phyloP scores from a whole-genome alignment of 768 basidiomycete genomes.

The Cubamyces lactineus region DNA sequence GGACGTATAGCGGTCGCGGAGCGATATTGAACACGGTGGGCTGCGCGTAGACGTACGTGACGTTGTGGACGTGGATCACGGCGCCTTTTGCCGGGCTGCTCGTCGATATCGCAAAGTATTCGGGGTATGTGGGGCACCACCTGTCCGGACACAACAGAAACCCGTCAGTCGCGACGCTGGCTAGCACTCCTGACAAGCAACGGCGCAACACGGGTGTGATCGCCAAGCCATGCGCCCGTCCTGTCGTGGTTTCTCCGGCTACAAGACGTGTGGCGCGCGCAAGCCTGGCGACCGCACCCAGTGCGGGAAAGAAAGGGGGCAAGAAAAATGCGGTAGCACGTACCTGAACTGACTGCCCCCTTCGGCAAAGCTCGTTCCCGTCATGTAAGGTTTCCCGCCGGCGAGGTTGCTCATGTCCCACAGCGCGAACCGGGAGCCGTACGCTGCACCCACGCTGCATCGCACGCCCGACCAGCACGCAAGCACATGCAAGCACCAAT shows the following conservation, averaged over 20 bases:
- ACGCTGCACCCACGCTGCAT: slow-evolving; percentile 72
- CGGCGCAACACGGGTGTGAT: not conserved
- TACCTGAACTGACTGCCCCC: slow-evolving; percentile 73
- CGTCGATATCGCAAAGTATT: slow-evolving; percentile 78
- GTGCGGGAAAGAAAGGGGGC: not conserved
- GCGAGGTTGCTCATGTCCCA: slow-evolving; percentile 77
- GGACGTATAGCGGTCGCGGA: slow-evolving; percentile 64
- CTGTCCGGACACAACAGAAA: slow-evolving; percentile 39
- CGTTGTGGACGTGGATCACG: slow-evolving; percentile 69
- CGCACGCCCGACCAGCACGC: slow-evolving; percentile 1
- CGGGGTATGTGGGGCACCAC: slow-evolving; percentile 77
- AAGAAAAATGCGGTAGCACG: slow-evolving; percentile 21
- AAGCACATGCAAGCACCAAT: slow-evolving; percentile 3
- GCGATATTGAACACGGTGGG: slow-evolving; percentile 62
- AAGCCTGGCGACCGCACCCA: not conserved
- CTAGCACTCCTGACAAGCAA: not conserved
- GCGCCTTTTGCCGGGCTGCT: slow-evolving; percentile 64
- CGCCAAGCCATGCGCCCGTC: not conserved
- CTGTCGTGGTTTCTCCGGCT: too few relatives aligned
- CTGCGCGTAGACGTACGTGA: slow-evolving; percentile 62
- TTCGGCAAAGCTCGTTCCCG: slow-evolving; percentile 65
- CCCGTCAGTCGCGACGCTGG: not conserved
- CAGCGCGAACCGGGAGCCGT: slow-evolving; percentile 69
- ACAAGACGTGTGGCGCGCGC: not conserved
- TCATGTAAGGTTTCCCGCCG: slow-evolving; percentile 73